Evolutionary conservation across 2,329 filamentous ascomycete genomes (phyloP), one percentile per base, ranked within the genome.

Genomic region (Calonectria pseudoreteaudii): DNA sequence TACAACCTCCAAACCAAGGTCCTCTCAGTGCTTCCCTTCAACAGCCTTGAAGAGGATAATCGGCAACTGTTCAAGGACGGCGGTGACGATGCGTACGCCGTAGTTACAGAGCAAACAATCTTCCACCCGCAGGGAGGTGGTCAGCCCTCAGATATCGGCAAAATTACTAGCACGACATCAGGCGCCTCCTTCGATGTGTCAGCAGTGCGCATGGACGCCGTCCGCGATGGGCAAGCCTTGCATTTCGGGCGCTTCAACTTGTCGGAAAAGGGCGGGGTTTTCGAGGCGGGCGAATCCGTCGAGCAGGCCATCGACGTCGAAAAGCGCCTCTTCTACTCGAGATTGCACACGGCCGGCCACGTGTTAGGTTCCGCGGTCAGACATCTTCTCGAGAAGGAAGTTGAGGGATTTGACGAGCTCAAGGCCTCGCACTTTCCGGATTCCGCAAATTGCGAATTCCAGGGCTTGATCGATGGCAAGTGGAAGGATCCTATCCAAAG

Each of bases 41-140:
- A 85, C 0, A 81, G 84, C 2, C 86, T 93, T 1, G 86, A 90
- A 4, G 85, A 88, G 41, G 82, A 85, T 38, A 90, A 91, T 70
- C 87, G 85, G 66, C 80, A 84, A 9, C 88, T 94, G 13, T 92
- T 92, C 86, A 94, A 93, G 80, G 84, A 89, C 16, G 87, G 85
- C 6, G 81, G 81, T 11, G 86, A 89, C 7, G 82, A 87, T 2
- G 87, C 91, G 76, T 87, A 88, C 78, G 88, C 91, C n/a, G 82
- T 94, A 26, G 87, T 91, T 8, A 93, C 91, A 0, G 86, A 90
- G 2, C 84, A 89, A 60, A 95, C 93, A n/a, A 92, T 95, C 74
- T 95, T 95, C 83, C 92, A 95, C 75, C 91, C 92, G 0, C 93
- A 95, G 82, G 93, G 93, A 26, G 93, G 93, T 73, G 93, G 93